phyloP scores from a whole-genome alignment of 225 moss, liverwort and hornwort species.

The Takakia lepidozioides region DNA sequence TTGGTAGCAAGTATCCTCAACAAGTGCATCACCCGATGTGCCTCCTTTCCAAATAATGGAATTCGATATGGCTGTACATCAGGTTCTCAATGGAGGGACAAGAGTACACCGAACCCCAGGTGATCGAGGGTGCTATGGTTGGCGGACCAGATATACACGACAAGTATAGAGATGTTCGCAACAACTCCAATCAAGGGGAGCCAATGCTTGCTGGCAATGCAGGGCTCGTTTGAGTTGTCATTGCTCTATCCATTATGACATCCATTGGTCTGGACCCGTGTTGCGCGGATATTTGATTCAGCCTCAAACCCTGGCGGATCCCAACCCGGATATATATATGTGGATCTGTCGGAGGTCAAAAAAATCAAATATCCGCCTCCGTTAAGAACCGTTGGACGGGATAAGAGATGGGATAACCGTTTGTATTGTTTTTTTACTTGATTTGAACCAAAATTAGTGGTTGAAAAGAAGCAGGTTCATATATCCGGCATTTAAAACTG shows the following conservation, averaged over 20 bases:
- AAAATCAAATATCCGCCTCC: too few species aligned
- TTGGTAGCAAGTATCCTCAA: constrained; percentile 41
- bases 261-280: too few species aligned
- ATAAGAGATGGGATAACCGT: too few species aligned
- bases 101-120: constrained; percentile 26
- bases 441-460: too few species aligned
- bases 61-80: constrained; percentile 31
- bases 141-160: constrained; percentile 63
- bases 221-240: constrained; percentile 69
- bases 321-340: too few species aligned
- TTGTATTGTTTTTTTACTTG: too few species aligned
- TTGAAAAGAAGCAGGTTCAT: too few species aligned
- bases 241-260: constrained; percentile 39
- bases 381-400: too few species aligned
- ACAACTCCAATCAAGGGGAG: constrained; percentile 55
- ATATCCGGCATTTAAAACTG: too few species aligned
- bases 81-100: constrained; percentile 45
- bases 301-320: too few species aligned
- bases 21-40: constrained; percentile 77
- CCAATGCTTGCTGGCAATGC: constrained; percentile 83
- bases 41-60: constrained; percentile 47
- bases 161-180: constrained; percentile 41
- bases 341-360: too few species aligned
- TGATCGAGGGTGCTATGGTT: constrained; percentile 72
- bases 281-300: too few species aligned